phyloP scores from a whole-genome alignment of 2,329 filamentous ascomycete genomes.

The Exophiala aquamarina region DNA sequence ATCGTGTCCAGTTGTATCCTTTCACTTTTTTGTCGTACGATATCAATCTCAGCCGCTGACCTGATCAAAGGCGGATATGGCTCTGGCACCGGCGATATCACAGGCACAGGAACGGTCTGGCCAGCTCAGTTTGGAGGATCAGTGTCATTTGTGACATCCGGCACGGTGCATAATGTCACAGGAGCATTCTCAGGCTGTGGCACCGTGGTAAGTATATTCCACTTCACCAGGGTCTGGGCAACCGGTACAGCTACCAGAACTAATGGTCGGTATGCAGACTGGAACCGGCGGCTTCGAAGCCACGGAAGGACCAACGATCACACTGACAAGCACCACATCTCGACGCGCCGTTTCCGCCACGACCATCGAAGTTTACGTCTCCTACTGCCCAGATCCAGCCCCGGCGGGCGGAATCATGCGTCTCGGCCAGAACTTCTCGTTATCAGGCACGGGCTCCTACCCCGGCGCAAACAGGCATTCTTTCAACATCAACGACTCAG shows the following conservation, averaged over 20 bases:
- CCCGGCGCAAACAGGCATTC: not conserved
- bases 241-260: not conserved
- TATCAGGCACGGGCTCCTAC: not conserved
- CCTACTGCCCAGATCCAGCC: constrained; percentile 19
- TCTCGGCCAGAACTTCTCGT: not conserved
- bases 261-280: constrained; percentile 9
- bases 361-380: constrained; percentile 21
- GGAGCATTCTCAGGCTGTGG: constrained; percentile 26
- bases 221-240: not conserved
- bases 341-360: constrained; percentile 10
- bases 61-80: constrained; percentile 18
- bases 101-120: constrained; percentile 26
- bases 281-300: constrained; percentile 24
- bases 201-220: constrained; percentile 16
- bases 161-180: constrained; percentile 16
- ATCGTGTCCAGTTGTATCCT: no score
- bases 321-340: constrained; percentile 12
- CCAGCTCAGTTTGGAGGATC: constrained; percentile 13
- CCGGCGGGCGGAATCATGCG: not conserved
- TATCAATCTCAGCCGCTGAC: not conserved
- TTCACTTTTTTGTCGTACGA: no score
- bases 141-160: constrained; percentile 20
- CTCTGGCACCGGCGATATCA: constrained; percentile 21
- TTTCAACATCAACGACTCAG: not conserved
- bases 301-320: constrained; percentile 16